phyloP scores from a whole-genome alignment of 805 yeast genomes.

The Candida mattraensis region DNA sequence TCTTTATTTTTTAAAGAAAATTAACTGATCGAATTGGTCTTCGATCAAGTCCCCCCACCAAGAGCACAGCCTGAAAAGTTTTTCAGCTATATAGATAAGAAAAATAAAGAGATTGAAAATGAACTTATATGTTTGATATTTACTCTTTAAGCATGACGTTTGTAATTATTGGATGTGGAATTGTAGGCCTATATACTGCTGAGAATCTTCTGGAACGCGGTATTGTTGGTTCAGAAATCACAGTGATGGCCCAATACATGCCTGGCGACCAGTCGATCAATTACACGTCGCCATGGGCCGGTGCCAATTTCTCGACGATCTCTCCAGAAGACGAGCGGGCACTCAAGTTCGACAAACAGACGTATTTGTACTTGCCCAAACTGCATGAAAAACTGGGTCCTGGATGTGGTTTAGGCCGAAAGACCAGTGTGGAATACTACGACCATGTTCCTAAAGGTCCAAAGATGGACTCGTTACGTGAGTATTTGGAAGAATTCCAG shows the following conservation, averaged over 20 bases:
- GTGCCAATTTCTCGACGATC: constrained; percentile 61
- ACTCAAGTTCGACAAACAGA: constrained; percentile 52
- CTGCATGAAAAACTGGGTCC: constrained; percentile 47
- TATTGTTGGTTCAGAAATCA: constrained; percentile 42
- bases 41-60: too few relatives aligned
- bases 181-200: constrained; percentile 65
- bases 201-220: constrained; percentile 45
- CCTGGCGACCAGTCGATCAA: constrained; percentile 79
- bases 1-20: too few relatives aligned
- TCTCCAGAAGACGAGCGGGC: constrained; percentile 57
- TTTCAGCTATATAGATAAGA: too few relatives aligned
- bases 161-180: constrained; percentile 53
- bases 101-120: too few relatives aligned
- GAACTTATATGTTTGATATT: not conserved
- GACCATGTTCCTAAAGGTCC: constrained; percentile 45
- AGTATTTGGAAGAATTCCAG: constrained; percentile 50
- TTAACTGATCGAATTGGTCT: too few relatives aligned
- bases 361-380: constrained; percentile 48
- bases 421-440: constrained; percentile 61
- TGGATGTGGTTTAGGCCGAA: constrained; percentile 51
- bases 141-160: constrained; percentile 8
- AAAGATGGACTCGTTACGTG: constrained; percentile 47
- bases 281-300: constrained; percentile 84
- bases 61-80: too few relatives aligned
- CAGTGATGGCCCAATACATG: constrained; percentile 60